Conservation (phyloP, 2,329 filamentous ascomycete species). For the Cylindrodendrum hubeiense region DNA sequence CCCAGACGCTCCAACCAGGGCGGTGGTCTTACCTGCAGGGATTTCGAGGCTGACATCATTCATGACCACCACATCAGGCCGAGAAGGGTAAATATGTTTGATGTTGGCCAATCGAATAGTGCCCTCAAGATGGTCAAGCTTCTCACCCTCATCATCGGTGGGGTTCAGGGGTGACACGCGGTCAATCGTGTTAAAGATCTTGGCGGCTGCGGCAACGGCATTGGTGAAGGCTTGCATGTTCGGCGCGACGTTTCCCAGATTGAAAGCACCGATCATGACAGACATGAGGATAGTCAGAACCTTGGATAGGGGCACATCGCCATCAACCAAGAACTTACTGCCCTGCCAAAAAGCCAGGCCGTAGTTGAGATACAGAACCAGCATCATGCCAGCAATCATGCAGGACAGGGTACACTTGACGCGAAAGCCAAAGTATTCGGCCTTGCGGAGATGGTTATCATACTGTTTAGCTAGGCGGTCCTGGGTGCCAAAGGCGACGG, state of each 20-base stretch:
- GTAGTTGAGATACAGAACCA: slow-evolving; percentile 87
- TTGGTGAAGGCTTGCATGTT: slow-evolving; percentile 89
- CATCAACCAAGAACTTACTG: slow-evolving; percentile 77
- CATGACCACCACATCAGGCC: slow-evolving; percentile 92
- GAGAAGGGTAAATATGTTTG: slow-evolving; percentile 94
- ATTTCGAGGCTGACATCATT: slow-evolving; percentile 83
- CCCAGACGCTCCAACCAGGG: slow-evolving; percentile 92
- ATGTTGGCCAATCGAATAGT: slow-evolving; percentile 84
- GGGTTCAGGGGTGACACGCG: slow-evolving; percentile 87
- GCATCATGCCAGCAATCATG: slow-evolving; percentile 89
- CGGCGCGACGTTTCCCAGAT: slow-evolving; percentile 87
- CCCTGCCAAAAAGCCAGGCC: slow-evolving; percentile 92
- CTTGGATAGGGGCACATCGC: slow-evolving; percentile 74
- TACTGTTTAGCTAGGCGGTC: slow-evolving; percentile 91
- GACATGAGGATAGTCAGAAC: slow-evolving; percentile 90
- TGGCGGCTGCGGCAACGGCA: slow-evolving; percentile 84
- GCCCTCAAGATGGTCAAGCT: slow-evolving; percentile 79
- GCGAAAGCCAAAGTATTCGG: slow-evolving; percentile 81
- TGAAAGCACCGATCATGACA: slow-evolving; percentile 93
- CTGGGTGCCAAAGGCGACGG: slow-evolving; percentile 93
- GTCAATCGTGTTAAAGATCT: slow-evolving; percentile 96
- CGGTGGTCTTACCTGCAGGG: slow-evolving; percentile 91
- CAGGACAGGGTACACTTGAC: slow-evolving; percentile 78
- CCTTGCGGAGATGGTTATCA: slow-evolving; percentile 78
- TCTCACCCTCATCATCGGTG: slow-evolving; percentile 75